phyloP scores from a whole-genome alignment of 306 rosid species.

The Vachellia collinsii region DNA sequence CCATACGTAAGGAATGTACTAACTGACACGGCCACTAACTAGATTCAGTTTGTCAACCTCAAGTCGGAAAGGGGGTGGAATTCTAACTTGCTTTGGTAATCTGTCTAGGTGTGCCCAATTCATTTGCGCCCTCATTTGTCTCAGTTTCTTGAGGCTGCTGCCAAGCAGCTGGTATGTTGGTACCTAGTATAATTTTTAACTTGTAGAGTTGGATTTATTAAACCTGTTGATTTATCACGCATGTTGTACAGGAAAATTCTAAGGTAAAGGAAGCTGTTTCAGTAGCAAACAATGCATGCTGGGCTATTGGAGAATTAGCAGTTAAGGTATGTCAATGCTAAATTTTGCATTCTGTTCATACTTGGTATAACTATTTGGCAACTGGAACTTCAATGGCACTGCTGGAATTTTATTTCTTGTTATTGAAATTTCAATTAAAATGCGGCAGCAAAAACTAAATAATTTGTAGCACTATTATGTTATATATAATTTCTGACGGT shows the following conservation, averaged over 20 bases:
- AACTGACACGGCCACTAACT: not conserved
- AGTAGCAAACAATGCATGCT: conserved; percentile 98
- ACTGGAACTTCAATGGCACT: conserved; percentile 31
- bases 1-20: conserved; percentile 16
- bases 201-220: conserved; percentile 14
- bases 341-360: conserved; percentile 28
- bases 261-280: conserved; percentile 83
- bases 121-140: conserved; percentile 86
- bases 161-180: conserved; percentile 87
- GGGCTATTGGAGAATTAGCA: conserved; percentile 98
- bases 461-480: not conserved
- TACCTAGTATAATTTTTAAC: conserved; percentile 15
- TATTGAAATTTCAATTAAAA: conserved; percentile 9
- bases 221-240: conserved; percentile 31
- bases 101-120: conserved; percentile 77
- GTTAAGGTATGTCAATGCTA: conserved; percentile 71
- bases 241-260: conserved; percentile 66
- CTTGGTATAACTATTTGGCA: conserved; percentile 10
- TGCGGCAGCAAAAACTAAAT: not conserved
- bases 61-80: conserved; percentile 7
- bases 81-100: conserved; percentile 33
- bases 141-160: conserved; percentile 84
- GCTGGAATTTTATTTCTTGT: conserved; percentile 13
- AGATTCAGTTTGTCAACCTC: conserved; percentile 24
- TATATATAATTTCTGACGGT: not conserved